Evolutionary conservation across 1,139 yeast genomes (phyloP).

Genomic region (Protomyces inouyei): DNA sequence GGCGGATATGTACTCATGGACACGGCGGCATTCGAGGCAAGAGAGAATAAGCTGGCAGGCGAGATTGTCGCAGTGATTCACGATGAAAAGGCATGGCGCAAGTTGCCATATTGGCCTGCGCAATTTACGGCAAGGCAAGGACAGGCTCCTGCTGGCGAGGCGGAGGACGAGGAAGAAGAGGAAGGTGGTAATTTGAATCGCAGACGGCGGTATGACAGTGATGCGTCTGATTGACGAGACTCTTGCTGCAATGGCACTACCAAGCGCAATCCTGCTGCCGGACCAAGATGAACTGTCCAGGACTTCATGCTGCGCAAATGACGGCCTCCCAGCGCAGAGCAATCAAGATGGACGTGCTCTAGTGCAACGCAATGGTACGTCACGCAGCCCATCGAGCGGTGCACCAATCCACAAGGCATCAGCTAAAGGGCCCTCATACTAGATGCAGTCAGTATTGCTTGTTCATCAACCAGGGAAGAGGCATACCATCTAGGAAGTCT

Average conservation of each 20-base stretch:
- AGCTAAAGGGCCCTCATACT: background rate
- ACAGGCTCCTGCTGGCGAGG: background rate
- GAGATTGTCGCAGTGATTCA: constrained; percentile 41
- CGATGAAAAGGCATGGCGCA: constrained; percentile 40
- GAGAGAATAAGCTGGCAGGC: constrained; percentile 38
- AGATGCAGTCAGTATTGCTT: background rate
- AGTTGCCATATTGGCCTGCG: constrained; percentile 38
- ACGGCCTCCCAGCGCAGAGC: too few relatives aligned
- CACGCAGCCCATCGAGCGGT: too few relatives aligned
- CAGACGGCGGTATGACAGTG: constrained; percentile 13
- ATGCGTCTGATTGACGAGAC: background rate
- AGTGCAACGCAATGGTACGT: too few relatives aligned
- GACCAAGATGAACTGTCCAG: too few relatives aligned
- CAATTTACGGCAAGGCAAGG: background rate
- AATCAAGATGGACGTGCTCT: too few relatives aligned
- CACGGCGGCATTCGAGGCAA: constrained; percentile 32
- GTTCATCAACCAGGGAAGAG: too few relatives aligned
- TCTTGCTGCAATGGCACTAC: background rate
- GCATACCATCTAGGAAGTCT: constrained; percentile 65
- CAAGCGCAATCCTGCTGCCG: too few relatives aligned
- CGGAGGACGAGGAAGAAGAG: constrained; percentile 3
- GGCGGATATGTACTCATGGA: constrained; percentile 41
- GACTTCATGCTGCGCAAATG: too few relatives aligned
- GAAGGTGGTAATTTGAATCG: constrained; percentile 15
- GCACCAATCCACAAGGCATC: too few relatives aligned